Percentiles rank a stretch among this genome's conserved stretches.
These are phyloP conservation scores for Aspergillus tanneri DNA, from an alignment of 2,329 filamentous ascomycete species.

Conservation along the genomic window DNA sequence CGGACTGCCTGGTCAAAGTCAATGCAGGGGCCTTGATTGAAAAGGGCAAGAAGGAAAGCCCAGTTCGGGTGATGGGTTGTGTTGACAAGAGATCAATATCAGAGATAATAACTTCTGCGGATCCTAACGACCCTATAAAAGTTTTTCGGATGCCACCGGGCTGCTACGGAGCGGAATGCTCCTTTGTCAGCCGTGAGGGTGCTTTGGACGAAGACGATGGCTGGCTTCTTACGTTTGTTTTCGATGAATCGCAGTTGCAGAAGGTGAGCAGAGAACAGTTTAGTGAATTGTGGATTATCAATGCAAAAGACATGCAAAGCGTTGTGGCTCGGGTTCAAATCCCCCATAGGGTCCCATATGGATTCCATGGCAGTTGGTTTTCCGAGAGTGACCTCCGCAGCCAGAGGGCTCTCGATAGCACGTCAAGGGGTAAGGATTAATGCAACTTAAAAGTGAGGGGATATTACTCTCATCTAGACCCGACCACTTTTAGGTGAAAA, in stretches of 20 bases:
- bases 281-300: conserved; percentile 68
- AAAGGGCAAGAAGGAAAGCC: conserved; percentile 49
- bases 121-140: conserved; percentile 57
- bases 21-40: conserved; percentile 33
- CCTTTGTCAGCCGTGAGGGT: conserved; percentile 57
- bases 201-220: conserved; percentile 61
- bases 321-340: conserved; percentile 57
- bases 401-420: too few relatives aligned
- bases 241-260: conserved; percentile 65
- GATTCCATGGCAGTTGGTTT: conserved; percentile 65
- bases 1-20: conserved; percentile 15
- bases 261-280: conserved; percentile 46
- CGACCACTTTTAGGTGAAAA: too few relatives aligned
- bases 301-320: conserved; percentile 60
- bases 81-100: conserved; percentile 58
- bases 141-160: conserved; percentile 61
- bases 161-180: conserved; percentile 66
- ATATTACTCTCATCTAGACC: too few relatives aligned
- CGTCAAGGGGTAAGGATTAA: too few relatives aligned
- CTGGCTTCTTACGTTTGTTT: conserved; percentile 67
- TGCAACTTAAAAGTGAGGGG: too few relatives aligned
- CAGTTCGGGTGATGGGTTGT: conserved; percentile 57
- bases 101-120: conserved; percentile 51
- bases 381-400: conserved; percentile 51
- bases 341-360: conserved; percentile 68